phyloP scores from a whole-genome alignment of 2,329 filamentous ascomycete species.

The Colletotrichum eremochloae region DNA sequence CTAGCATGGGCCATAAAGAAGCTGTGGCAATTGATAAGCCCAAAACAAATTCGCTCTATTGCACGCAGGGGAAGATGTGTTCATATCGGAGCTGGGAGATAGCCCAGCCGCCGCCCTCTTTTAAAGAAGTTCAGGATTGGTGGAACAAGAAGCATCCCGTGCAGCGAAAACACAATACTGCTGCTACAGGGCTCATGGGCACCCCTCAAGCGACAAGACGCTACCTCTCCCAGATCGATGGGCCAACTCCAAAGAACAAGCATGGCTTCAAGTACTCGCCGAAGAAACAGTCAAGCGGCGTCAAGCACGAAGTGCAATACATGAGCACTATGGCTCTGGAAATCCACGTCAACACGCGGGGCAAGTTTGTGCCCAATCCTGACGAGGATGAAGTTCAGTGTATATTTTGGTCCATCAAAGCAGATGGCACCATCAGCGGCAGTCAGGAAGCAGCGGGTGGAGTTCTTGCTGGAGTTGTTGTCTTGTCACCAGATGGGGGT shows the following conservation, averaged over 20 bases:
- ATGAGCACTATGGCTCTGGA: slow-evolving; percentile 98
- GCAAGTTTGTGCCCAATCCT: slow-evolving; percentile 85
- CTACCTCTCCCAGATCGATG: slow-evolving; percentile 86
- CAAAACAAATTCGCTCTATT: slow-evolving; percentile 64
- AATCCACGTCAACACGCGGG: slow-evolving; percentile 89
- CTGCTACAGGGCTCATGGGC: slow-evolving; percentile 40
- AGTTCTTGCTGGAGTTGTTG: slow-evolving; percentile 78
- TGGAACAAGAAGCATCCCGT: slow-evolving; percentile 56
- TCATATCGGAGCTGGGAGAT: slow-evolving; percentile 83
- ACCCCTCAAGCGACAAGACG: slow-evolving; percentile 45
- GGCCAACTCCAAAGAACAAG: slow-evolving; percentile 84
- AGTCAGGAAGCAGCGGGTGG: slow-evolving; percentile 59
- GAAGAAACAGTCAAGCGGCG: slow-evolving; percentile 78
- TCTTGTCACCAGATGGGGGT: slow-evolving; percentile 73
- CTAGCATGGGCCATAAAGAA: slow-evolving; percentile 67
- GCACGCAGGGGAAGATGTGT: slow-evolving; percentile 65
- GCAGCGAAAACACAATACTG: slow-evolving; percentile 41
- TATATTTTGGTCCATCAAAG: slow-evolving; percentile 91
- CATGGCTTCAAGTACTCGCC: slow-evolving; percentile 90
- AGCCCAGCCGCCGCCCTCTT: slow-evolving; percentile 76
- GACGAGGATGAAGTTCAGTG: slow-evolving; percentile 90
- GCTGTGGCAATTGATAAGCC: slow-evolving; percentile 62
- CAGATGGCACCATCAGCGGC: slow-evolving; percentile 73
- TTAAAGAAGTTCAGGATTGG: slow-evolving; percentile 79
- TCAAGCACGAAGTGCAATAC: slow-evolving; percentile 88